A percentile compares a stretch with the other conserved stretches of the same genome.
Conservation (phyloP, 306 rosid species). For the Lagenaria siceraria region DNA sequence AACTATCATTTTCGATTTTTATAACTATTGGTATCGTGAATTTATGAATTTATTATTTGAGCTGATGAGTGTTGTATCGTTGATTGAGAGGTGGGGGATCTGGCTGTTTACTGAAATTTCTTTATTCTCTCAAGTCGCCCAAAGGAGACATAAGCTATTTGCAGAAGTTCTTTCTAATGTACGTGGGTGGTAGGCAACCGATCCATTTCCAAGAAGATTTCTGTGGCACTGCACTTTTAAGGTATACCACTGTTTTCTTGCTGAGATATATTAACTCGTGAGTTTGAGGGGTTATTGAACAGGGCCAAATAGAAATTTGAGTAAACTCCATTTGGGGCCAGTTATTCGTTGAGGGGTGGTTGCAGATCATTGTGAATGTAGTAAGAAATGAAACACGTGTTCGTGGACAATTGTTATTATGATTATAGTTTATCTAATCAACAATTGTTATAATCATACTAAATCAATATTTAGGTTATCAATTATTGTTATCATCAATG, state of each 20-base stretch:
- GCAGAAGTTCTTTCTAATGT: constrained; percentile 83
- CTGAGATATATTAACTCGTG: neutral
- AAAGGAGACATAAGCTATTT: constrained; percentile 85
- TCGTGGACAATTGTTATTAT: neutral
- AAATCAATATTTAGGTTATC: neutral
- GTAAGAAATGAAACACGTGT: neutral
- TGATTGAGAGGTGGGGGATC: neutral
- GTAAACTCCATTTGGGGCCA: neutral
- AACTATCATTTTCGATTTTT: neutral
- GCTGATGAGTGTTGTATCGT: neutral
- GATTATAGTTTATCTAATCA: neutral
- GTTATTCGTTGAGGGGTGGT: neutral
- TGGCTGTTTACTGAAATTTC: neutral
- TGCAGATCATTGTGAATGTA: neutral
- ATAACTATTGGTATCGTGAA: neutral
- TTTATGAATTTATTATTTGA: neutral
- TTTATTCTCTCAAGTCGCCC: constrained; percentile 47
- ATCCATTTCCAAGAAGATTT: constrained; percentile 92
- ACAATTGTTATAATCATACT: neutral
- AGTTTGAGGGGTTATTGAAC: neutral
- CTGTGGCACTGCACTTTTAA: constrained; percentile 80
- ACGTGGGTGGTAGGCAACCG: constrained; percentile 80
- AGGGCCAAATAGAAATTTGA: neutral
- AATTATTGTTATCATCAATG: neutral
- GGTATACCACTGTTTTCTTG: constrained; percentile 26